Percentiles rank a stretch among this genome's conserved stretches.
These are phyloP conservation scores for Mycena alexandri DNA, from an alignment of 768 basidiomycete genomes.

Conservation along the genomic window DNA sequence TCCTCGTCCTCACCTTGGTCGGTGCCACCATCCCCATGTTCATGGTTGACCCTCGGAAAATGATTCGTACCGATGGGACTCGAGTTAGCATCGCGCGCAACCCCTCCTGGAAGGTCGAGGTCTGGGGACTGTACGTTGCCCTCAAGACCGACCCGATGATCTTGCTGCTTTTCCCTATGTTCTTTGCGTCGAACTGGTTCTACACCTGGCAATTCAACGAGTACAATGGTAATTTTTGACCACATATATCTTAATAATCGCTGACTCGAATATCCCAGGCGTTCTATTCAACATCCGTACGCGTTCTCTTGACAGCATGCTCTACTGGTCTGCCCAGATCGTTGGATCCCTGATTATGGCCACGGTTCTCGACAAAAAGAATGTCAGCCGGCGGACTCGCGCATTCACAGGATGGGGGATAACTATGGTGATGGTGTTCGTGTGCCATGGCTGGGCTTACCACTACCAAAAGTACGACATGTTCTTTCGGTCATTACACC, in stretches of 20 bases:
- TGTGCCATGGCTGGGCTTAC: constrained; percentile 82
- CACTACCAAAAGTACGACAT: constrained; percentile 76
- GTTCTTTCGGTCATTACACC: constrained; percentile 6
- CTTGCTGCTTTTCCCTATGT: constrained; percentile 86
- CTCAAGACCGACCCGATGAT: constrained; percentile 80
- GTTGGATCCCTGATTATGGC: constrained; percentile 81
- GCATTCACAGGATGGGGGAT: constrained; percentile 79
- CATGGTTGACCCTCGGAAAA: constrained; percentile 79
- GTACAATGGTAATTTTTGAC: constrained; percentile 63
- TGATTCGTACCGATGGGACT: constrained; percentile 83
- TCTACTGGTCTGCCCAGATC: constrained; percentile 87
- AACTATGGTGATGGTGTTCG: constrained; percentile 73
- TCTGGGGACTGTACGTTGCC: constrained; percentile 76
- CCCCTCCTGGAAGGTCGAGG: constrained; percentile 83
- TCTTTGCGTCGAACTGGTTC: constrained; percentile 88
- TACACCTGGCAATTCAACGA: constrained; percentile 91
- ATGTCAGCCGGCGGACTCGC: constrained; percentile 71
- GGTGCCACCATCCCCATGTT: constrained; percentile 75
- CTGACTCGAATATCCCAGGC: constrained; percentile 3
- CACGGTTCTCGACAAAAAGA: constrained; percentile 70
- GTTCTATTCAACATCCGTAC: constrained; percentile 85
- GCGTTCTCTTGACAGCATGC: constrained; percentile 79
- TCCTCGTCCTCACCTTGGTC: constrained; percentile 77
- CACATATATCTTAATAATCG: not conserved
- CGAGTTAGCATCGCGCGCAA: constrained; percentile 72